A percentile compares a stretch with the other conserved stretches of the same genome.
phyloP scores from a whole-genome alignment of 768 basidiomycete genomes.

The Leccinum uliginosum region DNA sequence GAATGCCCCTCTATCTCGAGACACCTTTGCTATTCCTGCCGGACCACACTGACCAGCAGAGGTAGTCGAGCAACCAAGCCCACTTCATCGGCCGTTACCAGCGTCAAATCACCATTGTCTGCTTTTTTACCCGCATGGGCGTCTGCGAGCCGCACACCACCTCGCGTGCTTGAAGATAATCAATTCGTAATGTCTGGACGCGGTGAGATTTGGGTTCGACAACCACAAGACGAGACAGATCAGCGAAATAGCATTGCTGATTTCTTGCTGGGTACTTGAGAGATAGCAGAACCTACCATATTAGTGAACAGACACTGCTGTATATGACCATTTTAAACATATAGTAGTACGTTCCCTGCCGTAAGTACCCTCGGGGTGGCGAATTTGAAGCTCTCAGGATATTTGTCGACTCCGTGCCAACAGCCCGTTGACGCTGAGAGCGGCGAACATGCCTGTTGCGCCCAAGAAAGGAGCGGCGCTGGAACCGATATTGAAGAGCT shows the following conservation, averaged over 20 bases:
- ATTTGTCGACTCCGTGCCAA: constrained; percentile 25
- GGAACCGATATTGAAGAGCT: constrained; percentile 69
- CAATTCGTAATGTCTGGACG: not conserved
- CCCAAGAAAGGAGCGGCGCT: constrained; percentile 70
- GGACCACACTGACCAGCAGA: constrained; percentile 55
- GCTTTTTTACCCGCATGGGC: constrained; percentile 33
- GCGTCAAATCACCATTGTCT: constrained; percentile 11
- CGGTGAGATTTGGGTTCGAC: constrained; percentile 31
- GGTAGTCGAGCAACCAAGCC: constrained; percentile 40
- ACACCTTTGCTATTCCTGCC: constrained; percentile 60
- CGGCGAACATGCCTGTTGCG: constrained; percentile 51
- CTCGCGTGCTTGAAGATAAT: constrained; percentile 1
- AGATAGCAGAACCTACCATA: not conserved
- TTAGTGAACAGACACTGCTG: not conserved
- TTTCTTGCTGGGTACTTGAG: constrained; percentile 34
- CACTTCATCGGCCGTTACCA: not conserved
- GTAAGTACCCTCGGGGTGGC: too few species aligned
- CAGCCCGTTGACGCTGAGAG: constrained; percentile 49
- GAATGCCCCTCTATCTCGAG: constrained; percentile 32
- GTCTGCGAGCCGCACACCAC: constrained; percentile 1
- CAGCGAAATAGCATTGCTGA: constrained; percentile 37
- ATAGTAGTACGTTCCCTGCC: too few species aligned
- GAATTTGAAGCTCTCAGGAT: too few species aligned
- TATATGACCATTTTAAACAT: not conserved
- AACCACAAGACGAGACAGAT: constrained; percentile 29